phyloP scores from a whole-genome alignment of 345 rosid genomes.

The Excoecaria agallocha region DNA sequence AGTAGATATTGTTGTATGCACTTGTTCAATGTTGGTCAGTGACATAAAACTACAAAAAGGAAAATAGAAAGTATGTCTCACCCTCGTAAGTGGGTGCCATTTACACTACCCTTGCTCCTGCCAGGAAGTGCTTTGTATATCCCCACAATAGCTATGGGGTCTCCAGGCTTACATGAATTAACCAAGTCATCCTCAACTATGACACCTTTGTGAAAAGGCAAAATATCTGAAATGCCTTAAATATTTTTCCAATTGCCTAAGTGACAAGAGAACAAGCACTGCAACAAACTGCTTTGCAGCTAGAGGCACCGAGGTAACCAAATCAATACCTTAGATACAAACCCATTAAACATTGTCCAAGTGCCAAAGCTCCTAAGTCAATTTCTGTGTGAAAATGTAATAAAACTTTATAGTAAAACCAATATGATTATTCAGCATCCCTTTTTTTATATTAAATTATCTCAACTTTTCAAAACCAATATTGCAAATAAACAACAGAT shows the following conservation, averaged over 20 bases:
- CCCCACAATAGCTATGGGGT: conserved; percentile 88
- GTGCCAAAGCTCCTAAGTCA: background rate
- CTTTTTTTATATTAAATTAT: no score
- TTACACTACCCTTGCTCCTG: conserved; percentile 89
- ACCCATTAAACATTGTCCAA: background rate
- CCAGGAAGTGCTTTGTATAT: conserved; percentile 96
- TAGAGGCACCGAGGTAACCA: background rate
- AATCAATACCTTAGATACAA: background rate
- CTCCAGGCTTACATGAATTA: conserved; percentile 98
- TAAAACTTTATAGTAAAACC: no score
- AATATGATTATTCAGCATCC: no score
- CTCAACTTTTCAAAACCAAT: no score
- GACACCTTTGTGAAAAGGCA: conserved; percentile 5
- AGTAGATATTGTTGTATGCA: no score
- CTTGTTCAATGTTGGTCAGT: no score
- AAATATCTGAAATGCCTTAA: background rate
- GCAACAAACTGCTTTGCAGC: background rate
- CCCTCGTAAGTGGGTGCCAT: conserved; percentile 98
- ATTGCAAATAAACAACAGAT: no score
- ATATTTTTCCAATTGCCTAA: background rate
- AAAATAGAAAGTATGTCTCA: no score
- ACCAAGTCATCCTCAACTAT: conserved; percentile 96
- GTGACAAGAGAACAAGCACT: background rate
- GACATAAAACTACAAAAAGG: no score
- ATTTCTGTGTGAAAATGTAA: background rate